phyloP scores from a whole-genome alignment of 495 filamentous ascomycete genomes.

The Hypoxylon rickii region DNA sequence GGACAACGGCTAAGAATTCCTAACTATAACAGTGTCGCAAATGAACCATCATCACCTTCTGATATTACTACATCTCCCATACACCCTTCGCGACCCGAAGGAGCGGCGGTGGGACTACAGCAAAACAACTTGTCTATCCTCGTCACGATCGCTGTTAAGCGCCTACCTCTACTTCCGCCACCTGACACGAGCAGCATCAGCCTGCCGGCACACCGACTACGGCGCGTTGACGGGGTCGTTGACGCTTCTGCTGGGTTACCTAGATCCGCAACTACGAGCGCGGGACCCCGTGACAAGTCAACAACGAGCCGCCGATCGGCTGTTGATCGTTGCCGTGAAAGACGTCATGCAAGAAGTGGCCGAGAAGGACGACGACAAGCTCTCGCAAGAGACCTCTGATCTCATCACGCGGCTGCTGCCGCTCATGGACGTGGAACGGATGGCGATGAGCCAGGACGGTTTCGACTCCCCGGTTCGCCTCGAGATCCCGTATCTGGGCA shows the following conservation, averaged over 20 bases:
- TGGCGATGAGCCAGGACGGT: neutral
- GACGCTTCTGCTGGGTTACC: slow-evolving; percentile 49
- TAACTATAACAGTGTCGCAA: slow-evolving; percentile 37
- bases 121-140: slow-evolving; percentile 47
- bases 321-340: slow-evolving; percentile 39
- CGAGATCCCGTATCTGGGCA: slow-evolving; percentile 53
- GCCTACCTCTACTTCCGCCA: slow-evolving; percentile 47
- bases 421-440: slow-evolving; percentile 38
- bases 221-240: slow-evolving; percentile 50
- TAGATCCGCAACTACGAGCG: slow-evolving; percentile 38
- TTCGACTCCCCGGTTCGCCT: slow-evolving; percentile 39
- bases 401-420: slow-evolving; percentile 51
- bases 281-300: slow-evolving; percentile 37
- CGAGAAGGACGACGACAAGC: slow-evolving; percentile 42
- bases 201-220: slow-evolving; percentile 53
- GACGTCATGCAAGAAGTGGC: slow-evolving; percentile 47
- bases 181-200: slow-evolving; percentile 39
- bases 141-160: slow-evolving; percentile 47
- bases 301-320: slow-evolving; percentile 44
- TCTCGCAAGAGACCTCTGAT: slow-evolving; percentile 45
- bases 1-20: no score
- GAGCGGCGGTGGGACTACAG: slow-evolving; percentile 54
- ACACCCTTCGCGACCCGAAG: slow-evolving; percentile 49
- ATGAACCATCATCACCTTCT: slow-evolving; percentile 52
- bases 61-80: slow-evolving; percentile 52